Evolutionary conservation across 805 yeast genomes (phyloP), one percentile per base, ranked within the genome.

Genomic region (Starmerella sp.): DNA sequence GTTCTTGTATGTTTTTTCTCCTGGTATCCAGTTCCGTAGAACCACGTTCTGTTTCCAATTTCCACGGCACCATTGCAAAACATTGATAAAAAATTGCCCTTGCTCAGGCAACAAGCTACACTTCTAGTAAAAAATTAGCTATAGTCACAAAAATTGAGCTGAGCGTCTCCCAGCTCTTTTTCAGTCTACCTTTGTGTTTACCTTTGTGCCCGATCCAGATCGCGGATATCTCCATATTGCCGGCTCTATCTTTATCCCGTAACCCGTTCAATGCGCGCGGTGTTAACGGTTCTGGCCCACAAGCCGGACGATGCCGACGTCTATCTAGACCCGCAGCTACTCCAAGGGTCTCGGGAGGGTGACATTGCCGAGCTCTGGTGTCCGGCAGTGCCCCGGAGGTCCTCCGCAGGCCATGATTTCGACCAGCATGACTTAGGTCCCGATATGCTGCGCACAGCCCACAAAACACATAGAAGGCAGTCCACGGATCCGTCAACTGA

Each of bases 311-410:
- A 71, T 1, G 82, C 81, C 38, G 79, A 78, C 38, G 85, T 89
- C 2, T 66, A 84, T 47, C 63, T 89, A 1, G 90, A 87, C 63
- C 68, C 81, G 17, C 63, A 72, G 0, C 70, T 79, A 4, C 60
- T 86, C 0, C 84, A 86, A 7, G 84, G 83, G 0, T 78, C 86
- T 0, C 72, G 73, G 53, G 80, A 75, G n/a, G 96, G 95, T 15
- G 86, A 84, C 63, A 69, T 86, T 7, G 90, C 87, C 28, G 95
- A 87, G 66, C 63, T 73, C 44, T 55, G 55, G 39, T 46, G 49
- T 15, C 30, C 49, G 9, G 15, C 30, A 14, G 38, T 14, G n/a
- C 15, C 50, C 61, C 7, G 47, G 54, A 5, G 51, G 64, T 63
- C 43, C 54, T 53, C 43, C 62, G 65, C 11, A 10, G 46, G 35